Percentiles rank a stretch among this genome's conserved stretches.
phyloP scores from a whole-genome alignment of 768 basidiomycete species.

The Termitomyces sp. region DNA sequence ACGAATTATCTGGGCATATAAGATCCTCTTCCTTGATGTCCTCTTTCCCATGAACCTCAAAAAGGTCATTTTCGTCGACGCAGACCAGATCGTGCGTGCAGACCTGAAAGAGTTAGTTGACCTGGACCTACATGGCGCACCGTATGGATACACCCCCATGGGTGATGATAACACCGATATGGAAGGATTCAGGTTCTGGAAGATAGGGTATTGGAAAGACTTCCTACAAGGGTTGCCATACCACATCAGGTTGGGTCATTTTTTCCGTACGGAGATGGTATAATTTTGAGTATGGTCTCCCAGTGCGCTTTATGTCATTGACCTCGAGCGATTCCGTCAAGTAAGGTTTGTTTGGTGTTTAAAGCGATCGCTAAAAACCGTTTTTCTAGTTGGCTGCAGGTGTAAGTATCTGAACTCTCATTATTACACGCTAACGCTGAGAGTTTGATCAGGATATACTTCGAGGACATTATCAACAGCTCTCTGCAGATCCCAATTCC shows the following conservation, averaged over 20 bases:
- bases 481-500: conserved; percentile 93
- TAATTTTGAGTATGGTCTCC: not conserved
- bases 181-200: conserved; percentile 99
- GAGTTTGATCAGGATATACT: conserved; percentile 61
- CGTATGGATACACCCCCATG: conserved; percentile 97
- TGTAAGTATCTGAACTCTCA: conserved; percentile 24
- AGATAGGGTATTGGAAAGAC: conserved; percentile 92
- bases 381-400: conserved; percentile 41
- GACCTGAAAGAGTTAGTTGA: conserved; percentile 95
- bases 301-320: conserved; percentile 94
- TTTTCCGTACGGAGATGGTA: not conserved
- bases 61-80: conserved; percentile 98
- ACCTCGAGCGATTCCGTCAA: conserved; percentile 92
- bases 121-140: conserved; percentile 85
- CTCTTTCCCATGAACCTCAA: conserved; percentile 99
- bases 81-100: conserved; percentile 95
- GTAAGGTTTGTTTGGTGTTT: conserved; percentile 29
- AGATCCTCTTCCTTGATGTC: conserved; percentile 98
- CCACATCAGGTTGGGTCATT: conserved; percentile 76
- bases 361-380: not conserved
- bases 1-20: conserved; percentile 98
- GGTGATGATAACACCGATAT: conserved; percentile 91
- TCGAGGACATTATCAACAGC: conserved; percentile 85
- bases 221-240: conserved; percentile 81
- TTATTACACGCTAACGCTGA: not conserved